Base-by-base conservation (phyloP, 164 flowering plant species). In the Vitis vinifera region DNA sequence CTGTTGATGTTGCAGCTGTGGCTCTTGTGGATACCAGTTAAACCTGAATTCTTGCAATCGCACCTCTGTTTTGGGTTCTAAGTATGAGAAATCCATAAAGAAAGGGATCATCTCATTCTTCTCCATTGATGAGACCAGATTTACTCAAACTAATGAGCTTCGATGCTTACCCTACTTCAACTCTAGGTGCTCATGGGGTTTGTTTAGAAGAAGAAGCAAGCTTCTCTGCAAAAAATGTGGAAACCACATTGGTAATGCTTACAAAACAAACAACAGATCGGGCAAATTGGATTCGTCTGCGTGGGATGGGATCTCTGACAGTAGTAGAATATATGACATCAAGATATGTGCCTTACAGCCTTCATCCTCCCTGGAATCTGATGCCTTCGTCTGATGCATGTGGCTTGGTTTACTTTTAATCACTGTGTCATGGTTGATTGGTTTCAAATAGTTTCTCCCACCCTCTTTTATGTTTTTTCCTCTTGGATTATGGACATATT, bases 221-320 rank as follows among this genome's bases (percentile, higher is more conserved):
- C 73, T 76, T 11, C 66, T 76, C 15, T 76, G 79, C 65, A 59
- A 73, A 17, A 72, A 68, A 58, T 76, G 79, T 47, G 68, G 67
- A 17, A 57, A 11, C 69, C 62, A 66, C 59, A 59, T 75, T 27
- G 77, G 77, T 15, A 51, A 51, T 44, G 73, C 77, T 16, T 23
- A 56, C 58, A 66, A 8, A 23, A 37, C 30, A 14, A 12, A 19
- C 16, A 4, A 29, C 31, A 23, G 17, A 23, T n/a, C 9, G 4
- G 10, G 9, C 47, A 8, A 15, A n/a, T 9, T 37, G 29, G 9
- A 27, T 6, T 44, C 74, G 1, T 10, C 11, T 12, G 60, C 75
- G 9, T 49, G 69, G 65, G 65, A 59, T 51, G 75, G 70, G 10
- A 51, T 72, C 12, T 65, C 70, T 17, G 65, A 66, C 12, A 0